Percentiles rank a stretch among this genome's conserved stretches.
Conservation (phyloP, 164 flowering plant species). For the Saururus chinensis region DNA sequence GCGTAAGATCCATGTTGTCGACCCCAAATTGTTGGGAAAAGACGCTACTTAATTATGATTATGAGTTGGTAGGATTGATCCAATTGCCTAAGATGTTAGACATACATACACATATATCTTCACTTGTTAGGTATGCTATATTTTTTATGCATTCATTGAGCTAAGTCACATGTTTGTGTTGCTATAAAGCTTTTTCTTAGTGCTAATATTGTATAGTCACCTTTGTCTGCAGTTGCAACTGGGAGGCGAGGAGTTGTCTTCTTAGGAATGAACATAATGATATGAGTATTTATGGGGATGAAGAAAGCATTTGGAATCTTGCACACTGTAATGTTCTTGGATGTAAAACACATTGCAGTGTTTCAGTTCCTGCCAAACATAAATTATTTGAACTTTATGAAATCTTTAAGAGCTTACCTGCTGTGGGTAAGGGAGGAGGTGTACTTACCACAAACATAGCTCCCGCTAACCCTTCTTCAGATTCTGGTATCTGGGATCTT, state of each 20-base stretch:
- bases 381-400: conserved; percentile 79
- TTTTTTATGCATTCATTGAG: background rate
- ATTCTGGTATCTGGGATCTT: conserved; percentile 59
- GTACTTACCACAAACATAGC: conserved; percentile 28
- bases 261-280: conserved; percentile 12
- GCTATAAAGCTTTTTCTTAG: background rate
- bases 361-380: conserved; percentile 28
- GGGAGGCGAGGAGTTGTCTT: conserved; percentile 49
- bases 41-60: no score
- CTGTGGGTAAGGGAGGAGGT: conserved; percentile 26
- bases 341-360: conserved; percentile 46
- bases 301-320: conserved; percentile 35
- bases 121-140: background rate
- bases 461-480: conserved; percentile 29
- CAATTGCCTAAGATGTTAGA: no score
- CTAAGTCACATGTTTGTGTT: no score
- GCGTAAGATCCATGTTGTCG: no score
- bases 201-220: conserved; percentile 7
- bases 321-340: conserved; percentile 73
- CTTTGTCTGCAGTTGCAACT: conserved; percentile 66
- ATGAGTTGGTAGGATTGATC: no score
- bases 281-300: conserved; percentile 9
- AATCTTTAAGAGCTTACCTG: conserved; percentile 72
- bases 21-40: no score
- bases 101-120: background rate